Conservation (phyloP, 371 early-diverging fungal species). For the Rhizomucor pusillus region DNA sequence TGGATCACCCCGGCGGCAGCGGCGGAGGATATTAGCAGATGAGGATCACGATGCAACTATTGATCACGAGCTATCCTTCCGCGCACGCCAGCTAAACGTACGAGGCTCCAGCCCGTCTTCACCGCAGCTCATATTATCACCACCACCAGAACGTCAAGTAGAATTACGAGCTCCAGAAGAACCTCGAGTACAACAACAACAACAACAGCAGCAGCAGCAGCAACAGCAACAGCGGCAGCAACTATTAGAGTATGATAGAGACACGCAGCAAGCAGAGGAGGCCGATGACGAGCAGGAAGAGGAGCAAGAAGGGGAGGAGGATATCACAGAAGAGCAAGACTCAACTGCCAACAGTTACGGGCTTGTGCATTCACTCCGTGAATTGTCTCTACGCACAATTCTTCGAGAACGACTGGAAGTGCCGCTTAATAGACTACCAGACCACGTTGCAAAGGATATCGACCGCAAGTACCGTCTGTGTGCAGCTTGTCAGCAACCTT, state of each 20-base stretch:
- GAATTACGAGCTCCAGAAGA: background rate
- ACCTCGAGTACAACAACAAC: background rate
- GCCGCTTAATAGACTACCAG: slow-evolving; percentile 34
- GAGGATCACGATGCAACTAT: slow-evolving; percentile 43
- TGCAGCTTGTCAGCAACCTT: slow-evolving; percentile 46
- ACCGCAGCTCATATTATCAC: slow-evolving; percentile 11
- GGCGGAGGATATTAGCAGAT: slow-evolving; percentile 7
- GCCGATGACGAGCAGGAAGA: background rate
- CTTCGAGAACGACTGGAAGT: slow-evolving; percentile 14
- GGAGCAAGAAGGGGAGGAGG: too few species aligned
- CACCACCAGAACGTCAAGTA: background rate
- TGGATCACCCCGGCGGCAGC: background rate
- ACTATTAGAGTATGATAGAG: background rate
- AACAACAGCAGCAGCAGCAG: background rate
- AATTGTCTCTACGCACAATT: slow-evolving; percentile 32
- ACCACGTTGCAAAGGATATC: slow-evolving; percentile 43
- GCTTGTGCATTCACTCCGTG: slow-evolving; percentile 29
- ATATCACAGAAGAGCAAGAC: too few species aligned
- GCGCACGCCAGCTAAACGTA: slow-evolving; percentile 42
- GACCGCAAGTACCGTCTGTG: slow-evolving; percentile 41
- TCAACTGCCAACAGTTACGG: background rate
- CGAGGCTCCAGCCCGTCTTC: slow-evolving; percentile 29
- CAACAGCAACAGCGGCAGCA: background rate
- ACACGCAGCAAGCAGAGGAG: background rate
- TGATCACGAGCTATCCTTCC: slow-evolving; percentile 41